Evolutionary conservation across 306 rosid genomes (phyloP).

Genomic region (Vigna nakashimae): DNA sequence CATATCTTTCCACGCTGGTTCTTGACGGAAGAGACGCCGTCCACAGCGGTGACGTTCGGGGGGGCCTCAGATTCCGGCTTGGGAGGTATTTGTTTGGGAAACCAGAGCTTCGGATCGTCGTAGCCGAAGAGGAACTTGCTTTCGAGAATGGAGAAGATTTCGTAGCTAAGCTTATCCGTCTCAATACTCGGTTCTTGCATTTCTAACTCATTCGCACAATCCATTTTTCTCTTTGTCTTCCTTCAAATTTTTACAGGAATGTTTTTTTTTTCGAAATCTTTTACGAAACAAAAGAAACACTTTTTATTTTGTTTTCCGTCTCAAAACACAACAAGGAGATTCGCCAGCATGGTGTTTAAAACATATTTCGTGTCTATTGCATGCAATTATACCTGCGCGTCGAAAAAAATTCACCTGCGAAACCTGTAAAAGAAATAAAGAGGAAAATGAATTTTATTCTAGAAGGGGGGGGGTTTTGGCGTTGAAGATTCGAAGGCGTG

Average conservation of each 20-base stretch:
- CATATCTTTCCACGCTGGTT: constrained; percentile 97
- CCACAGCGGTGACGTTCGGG: constrained; percentile 12
- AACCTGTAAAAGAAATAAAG: constrained; percentile 26
- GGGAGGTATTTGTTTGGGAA: constrained; percentile 75
- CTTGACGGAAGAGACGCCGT: constrained; percentile 65
- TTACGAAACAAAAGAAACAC: background rate
- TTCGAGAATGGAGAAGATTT: constrained; percentile 94
- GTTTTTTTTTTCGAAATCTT: background rate
- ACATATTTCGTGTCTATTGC: constrained; percentile 25
- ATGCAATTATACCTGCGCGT: constrained; percentile 3
- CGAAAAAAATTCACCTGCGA: constrained; percentile 34
- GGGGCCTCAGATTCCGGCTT: constrained; percentile 50
- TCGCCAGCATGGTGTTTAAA: background rate
- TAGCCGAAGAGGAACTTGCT: constrained; percentile 95
- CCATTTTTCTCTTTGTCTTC: constrained; percentile 42
- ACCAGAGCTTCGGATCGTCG: constrained; percentile 93
- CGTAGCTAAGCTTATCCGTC: constrained; percentile 96
- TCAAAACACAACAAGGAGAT: background rate
- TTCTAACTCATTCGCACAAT: constrained; percentile 56
- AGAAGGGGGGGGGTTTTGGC: background rate
- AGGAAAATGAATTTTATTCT: background rate
- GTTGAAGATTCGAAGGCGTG: background rate
- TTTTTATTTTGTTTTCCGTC: background rate
- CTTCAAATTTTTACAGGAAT: background rate
- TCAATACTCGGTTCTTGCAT: constrained; percentile 98